phyloP scores from a whole-genome alignment of 441 rosid genomes.

The Dalechampia spathulata region DNA sequence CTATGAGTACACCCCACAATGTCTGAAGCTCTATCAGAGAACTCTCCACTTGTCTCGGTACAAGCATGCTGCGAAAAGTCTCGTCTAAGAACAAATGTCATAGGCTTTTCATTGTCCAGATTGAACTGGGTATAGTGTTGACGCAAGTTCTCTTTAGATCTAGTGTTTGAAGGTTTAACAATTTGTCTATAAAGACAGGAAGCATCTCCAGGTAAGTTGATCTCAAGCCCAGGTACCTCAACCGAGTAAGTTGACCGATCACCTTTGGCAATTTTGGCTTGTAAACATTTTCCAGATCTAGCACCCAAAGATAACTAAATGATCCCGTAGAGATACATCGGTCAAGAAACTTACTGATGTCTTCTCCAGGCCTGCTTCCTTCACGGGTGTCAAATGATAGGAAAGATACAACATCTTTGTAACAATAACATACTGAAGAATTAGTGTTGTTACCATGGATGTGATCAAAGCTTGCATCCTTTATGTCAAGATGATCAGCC shows the following conservation, averaged over 20 bases:
- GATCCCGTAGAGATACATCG: slow-evolving; percentile 1
- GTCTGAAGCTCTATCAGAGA: neutral
- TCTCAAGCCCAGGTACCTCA: slow-evolving; percentile 6
- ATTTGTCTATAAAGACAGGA: neutral
- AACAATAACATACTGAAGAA: neutral
- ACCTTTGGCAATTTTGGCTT: neutral
- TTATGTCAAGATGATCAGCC: neutral
- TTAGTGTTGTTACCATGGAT: neutral
- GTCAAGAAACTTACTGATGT: slow-evolving; percentile 1
- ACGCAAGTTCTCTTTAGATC: slow-evolving; percentile 2
- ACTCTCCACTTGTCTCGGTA: neutral
- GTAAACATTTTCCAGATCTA: neutral
- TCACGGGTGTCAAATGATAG: slow-evolving; percentile 7
- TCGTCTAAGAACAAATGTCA: slow-evolving; percentile 1
- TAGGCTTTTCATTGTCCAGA: neutral
- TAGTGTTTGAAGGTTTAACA: slow-evolving; percentile 2
- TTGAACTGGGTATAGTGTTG: neutral
- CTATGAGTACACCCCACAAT: neutral
- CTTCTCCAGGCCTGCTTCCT: slow-evolving; percentile 5
- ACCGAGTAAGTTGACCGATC: neutral
- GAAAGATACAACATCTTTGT: neutral
- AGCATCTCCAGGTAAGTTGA: neutral
- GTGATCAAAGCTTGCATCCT: neutral
- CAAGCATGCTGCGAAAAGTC: neutral
- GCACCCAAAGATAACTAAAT: neutral